Percentiles rank a stretch among this genome's conserved stretches.
Evolutionary conservation across 352 stramenopile genomes (phyloP).

Genomic region (Pilasporangium apinafurcum): DNA sequence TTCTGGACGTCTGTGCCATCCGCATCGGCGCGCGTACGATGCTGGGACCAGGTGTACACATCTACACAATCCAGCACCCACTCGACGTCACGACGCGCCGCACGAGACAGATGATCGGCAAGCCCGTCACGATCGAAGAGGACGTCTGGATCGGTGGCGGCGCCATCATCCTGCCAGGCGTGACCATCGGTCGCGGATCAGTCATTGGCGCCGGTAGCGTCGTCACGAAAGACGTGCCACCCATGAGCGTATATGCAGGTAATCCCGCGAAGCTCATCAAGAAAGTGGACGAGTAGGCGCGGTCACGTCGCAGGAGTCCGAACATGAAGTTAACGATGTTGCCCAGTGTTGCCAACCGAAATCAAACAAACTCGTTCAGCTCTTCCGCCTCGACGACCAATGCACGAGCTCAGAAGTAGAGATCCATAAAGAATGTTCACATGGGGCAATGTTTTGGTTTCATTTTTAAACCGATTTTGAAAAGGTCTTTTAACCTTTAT

Average conservation of each 20-base stretch:
- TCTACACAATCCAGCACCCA: constrained; percentile 80
- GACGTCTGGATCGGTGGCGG: constrained; percentile 79
- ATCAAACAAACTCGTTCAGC: no score
- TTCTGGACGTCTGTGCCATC: constrained; percentile 73
- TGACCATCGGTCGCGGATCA: constrained; percentile 45
- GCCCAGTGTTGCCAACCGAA: no score
- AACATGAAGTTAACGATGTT: no score
- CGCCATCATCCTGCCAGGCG: constrained; percentile 49
- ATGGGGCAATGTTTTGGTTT: no score
- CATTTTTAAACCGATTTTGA: no score
- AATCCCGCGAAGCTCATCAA: constrained; percentile 75
- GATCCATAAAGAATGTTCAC: no score
- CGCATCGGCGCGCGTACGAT: constrained; percentile 67
- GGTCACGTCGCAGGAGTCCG: no score
- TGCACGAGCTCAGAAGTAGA: no score
- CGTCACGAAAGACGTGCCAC: constrained; percentile 68
- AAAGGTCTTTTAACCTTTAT: no score
- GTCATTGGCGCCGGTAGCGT: constrained; percentile 72
- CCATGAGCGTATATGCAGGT: constrained; percentile 50
- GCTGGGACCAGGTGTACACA: constrained; percentile 60
- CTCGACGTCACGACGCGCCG: constrained; percentile 32
- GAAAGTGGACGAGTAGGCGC: no score
- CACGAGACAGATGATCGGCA: constrained; percentile 38
- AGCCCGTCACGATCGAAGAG: constrained; percentile 65
- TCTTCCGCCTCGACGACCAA: no score